Evolutionary conservation across 148 eudicot genomes (phyloP).

Genomic region (Nepenthes mirabilis): DNA sequence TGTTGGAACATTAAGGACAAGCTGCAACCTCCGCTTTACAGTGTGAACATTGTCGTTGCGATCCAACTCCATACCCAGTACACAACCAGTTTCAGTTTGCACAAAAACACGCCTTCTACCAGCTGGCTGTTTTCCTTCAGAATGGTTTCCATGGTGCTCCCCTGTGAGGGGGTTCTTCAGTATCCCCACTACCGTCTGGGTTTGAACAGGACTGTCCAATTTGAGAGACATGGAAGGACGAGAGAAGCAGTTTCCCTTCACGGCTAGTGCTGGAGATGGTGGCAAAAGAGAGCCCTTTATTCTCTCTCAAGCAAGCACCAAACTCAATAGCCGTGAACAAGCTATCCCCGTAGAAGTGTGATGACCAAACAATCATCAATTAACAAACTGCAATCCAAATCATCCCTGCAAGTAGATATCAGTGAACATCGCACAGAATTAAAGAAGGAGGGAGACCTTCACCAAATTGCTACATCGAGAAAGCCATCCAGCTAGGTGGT

Average conservation of each 20-base stretch:
- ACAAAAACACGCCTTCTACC: constrained; percentile 29
- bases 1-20: constrained; percentile 23
- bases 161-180: constrained; percentile 10
- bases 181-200: constrained; percentile 23
- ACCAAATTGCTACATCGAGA: no score
- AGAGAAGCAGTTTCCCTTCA: constrained; percentile 2
- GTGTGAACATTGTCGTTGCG: constrained; percentile 25
- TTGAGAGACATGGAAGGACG: constrained; percentile 27
- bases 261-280: constrained; percentile 12
- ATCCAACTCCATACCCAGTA: constrained; percentile 27
- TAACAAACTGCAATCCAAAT: neutral
- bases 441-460: neutral
- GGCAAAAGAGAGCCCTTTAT: constrained; percentile 14
- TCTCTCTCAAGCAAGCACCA: constrained; percentile 13
- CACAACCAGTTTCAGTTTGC: constrained; percentile 29
- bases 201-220: constrained; percentile 14
- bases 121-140: constrained; percentile 17
- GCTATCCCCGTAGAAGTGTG: neutral
- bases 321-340: constrained; percentile 8
- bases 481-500: no score
- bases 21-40: constrained; percentile 24
- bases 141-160: constrained; percentile 12
- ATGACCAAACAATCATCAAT: neutral
- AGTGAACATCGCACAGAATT: neutral
- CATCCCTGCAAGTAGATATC: neutral